Conservation (phyloP, 2,329 filamentous ascomycete species). For the Nigrospora osmanthi region DNA sequence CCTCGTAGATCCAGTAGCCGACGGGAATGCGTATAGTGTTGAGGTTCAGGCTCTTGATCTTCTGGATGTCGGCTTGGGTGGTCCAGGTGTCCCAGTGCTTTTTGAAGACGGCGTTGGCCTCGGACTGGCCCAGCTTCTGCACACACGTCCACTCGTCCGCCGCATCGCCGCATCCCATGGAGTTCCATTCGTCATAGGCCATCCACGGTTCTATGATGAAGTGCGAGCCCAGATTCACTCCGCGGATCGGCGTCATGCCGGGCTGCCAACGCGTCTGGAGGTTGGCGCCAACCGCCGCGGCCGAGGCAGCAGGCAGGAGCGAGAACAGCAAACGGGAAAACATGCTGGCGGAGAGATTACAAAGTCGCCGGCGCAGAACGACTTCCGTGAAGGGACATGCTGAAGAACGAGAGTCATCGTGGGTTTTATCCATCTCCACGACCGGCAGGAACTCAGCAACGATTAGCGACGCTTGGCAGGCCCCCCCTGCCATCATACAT, state of each 20-base stretch:
- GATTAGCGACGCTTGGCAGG: no score
- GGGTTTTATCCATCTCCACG: no score
- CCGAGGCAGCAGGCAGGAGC: neutral
- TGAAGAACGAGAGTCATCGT: no score
- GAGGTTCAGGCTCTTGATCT: slow-evolving; percentile 34
- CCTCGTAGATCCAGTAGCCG: slow-evolving; percentile 42
- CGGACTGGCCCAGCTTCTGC: slow-evolving; percentile 30
- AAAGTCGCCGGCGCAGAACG: no score
- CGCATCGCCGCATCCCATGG: slow-evolving; percentile 34
- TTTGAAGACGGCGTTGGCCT: slow-evolving; percentile 34
- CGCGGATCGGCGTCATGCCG: slow-evolving; percentile 13
- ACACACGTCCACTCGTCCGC: slow-evolving; percentile 41
- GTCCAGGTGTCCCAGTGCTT: slow-evolving; percentile 41
- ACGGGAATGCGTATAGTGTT: slow-evolving; percentile 42
- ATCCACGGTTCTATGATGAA: slow-evolving; percentile 46
- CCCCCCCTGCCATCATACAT: no score
- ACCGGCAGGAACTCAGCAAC: no score
- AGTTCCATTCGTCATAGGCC: slow-evolving; percentile 29
- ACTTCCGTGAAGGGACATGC: no score
- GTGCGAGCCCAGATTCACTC: slow-evolving; percentile 43
- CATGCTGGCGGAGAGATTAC: no score
- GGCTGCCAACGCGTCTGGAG: neutral
- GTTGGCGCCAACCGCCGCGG: neutral
- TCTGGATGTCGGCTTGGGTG: slow-evolving; percentile 33
- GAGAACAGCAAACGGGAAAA: no score